Percentiles rank a stretch among this genome's conserved stretches.
These are phyloP conservation scores for Emmonsiellopsis sp. DNA, from an alignment of 2,329 filamentous ascomycete species.

Conservation along the genomic window DNA sequence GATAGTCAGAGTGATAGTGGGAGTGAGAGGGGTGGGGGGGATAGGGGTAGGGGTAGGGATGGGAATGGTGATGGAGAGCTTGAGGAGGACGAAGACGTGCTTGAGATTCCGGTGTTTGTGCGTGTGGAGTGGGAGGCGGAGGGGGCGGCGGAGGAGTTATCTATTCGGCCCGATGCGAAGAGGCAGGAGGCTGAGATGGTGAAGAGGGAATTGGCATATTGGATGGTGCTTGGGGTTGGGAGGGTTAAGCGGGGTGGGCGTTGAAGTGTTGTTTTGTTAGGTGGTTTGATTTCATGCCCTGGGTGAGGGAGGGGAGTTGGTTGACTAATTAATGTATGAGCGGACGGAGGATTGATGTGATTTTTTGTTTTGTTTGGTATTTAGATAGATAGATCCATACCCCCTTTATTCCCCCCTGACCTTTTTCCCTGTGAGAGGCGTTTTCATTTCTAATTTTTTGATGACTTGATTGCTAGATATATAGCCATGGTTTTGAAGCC, in stretches of 20 bases:
- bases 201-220: constrained; percentile 85
- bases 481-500: too few relatives aligned
- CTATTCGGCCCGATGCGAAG: constrained; percentile 17
- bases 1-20: constrained; percentile 24
- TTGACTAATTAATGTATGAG: too few relatives aligned
- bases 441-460: too few relatives aligned
- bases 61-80: constrained; percentile 22
- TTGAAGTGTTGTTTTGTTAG: constrained; percentile 7
- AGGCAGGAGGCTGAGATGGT: constrained; percentile 54
- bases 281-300: too few relatives aligned
- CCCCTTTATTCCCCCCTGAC: not conserved
- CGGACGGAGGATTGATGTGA: not conserved
- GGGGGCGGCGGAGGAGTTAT: constrained; percentile 33
- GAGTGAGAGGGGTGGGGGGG: constrained; percentile 14
- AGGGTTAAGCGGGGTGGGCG: constrained; percentile 48
- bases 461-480: too few relatives aligned
- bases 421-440: too few relatives aligned
- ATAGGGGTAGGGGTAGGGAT: constrained; percentile 20
- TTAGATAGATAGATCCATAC: not conserved
- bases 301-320: too few relatives aligned
- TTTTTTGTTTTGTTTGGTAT: not conserved
- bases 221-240: constrained; percentile 85
- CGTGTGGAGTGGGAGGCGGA: constrained; percentile 80
- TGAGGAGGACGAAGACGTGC: constrained; percentile 50
- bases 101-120: constrained; percentile 94